phyloP scores from a whole-genome alignment of 768 basidiomycete genomes.

The Hygrophorus russula region DNA sequence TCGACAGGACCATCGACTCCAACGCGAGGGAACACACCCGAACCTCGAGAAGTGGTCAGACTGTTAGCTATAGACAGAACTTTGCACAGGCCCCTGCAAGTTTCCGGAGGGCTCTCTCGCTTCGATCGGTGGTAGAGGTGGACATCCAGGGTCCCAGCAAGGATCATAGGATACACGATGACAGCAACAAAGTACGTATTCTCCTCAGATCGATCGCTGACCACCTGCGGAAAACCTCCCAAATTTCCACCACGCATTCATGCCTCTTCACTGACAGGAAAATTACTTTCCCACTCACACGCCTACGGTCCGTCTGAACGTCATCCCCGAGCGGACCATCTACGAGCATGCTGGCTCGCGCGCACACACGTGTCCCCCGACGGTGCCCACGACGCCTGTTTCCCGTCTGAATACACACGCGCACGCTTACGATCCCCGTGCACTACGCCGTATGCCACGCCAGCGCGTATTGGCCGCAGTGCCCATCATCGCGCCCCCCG shows the following conservation, averaged over 20 bases:
- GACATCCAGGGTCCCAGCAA: conserved; percentile 3
- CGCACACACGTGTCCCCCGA: background rate
- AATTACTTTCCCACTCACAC: background rate
- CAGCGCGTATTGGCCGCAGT: conserved; percentile 14
- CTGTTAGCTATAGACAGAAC: no score
- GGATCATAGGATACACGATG: background rate
- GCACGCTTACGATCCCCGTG: background rate
- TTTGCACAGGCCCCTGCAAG: conserved; percentile 26
- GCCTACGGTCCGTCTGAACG: background rate
- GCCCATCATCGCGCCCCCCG: conserved; percentile 47
- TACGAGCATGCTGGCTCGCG: background rate
- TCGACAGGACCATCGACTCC: no score
- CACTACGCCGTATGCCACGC: background rate
- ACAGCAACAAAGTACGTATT: background rate
- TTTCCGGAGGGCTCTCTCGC: conserved; percentile 26
- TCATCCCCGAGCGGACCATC: background rate
- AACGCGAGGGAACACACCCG: no score
- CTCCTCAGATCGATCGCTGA: no score
- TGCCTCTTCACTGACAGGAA: background rate
- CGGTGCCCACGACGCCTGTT: background rate
- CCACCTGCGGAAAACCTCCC: no score
- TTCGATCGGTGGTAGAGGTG: conserved; percentile 20
- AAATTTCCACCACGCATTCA: no score
- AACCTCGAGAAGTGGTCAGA: no score
- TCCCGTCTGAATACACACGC: conserved; percentile 4